Conservation (phyloP, 352 stramenopile species). For the Phytophthora europaea region DNA sequence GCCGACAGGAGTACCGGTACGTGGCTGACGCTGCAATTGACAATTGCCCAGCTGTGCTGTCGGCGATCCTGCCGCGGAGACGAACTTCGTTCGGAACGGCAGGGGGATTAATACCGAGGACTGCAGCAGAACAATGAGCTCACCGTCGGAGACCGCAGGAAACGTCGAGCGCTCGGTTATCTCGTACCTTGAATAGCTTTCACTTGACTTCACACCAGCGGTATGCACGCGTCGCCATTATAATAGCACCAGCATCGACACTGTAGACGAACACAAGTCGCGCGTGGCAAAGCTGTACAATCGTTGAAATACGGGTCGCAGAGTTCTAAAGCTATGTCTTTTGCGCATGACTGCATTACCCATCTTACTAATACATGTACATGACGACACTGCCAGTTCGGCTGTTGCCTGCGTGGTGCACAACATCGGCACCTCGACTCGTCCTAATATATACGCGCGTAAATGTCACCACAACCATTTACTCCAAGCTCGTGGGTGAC, state of each 20-base stretch:
- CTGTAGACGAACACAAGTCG: background rate
- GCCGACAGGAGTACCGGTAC: too few species aligned
- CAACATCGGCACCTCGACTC: conserved; percentile 2
- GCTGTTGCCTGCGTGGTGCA: conserved; percentile 9
- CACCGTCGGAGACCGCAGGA: too few species aligned
- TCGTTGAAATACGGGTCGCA: background rate
- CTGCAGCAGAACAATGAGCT: too few species aligned
- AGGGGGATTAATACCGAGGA: too few species aligned
- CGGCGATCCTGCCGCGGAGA: too few species aligned
- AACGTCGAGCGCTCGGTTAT: too few species aligned
- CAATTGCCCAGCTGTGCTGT: too few species aligned
- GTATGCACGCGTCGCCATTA: background rate
- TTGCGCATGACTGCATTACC: conserved; percentile 13
- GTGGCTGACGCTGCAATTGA: too few species aligned
- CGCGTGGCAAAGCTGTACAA: background rate
- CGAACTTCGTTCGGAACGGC: too few species aligned
- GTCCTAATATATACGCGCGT: conserved; percentile 35
- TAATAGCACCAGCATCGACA: background rate
- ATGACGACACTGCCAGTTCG: conserved; percentile 13
- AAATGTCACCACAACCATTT: conserved; percentile 12
- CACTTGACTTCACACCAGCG: too few species aligned
- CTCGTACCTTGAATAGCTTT: too few species aligned
- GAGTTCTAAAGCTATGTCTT: conserved; percentile 10
- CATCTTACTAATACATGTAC: conserved; percentile 13
- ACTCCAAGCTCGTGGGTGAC: conserved; percentile 24